Percentiles rank a stretch among this genome's conserved stretches.
Conservation (phyloP, 129 eudicot genomes). For the Escallonia rubra region DNA sequence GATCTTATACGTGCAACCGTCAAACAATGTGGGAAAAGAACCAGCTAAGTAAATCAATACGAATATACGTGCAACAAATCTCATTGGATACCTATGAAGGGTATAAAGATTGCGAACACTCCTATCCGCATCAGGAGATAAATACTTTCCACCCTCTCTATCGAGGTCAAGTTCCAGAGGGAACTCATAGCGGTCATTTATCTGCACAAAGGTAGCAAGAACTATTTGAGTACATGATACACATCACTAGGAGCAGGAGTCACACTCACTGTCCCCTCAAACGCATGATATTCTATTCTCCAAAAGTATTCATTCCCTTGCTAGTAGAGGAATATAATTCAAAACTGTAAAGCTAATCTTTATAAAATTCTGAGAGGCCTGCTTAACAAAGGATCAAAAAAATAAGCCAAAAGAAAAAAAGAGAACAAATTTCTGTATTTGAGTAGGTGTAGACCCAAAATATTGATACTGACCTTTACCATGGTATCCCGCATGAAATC, state of each 20-base stretch:
- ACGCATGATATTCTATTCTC: neutral
- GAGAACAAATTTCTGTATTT: no score
- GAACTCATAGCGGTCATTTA: constrained; percentile 92
- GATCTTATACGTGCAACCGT: no score
- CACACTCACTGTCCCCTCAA: no score
- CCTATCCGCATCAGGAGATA: constrained; percentile 90
- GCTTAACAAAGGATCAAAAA: no score
- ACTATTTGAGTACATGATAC: neutral
- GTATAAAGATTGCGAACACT: constrained; percentile 88
- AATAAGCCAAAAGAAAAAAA: neutral
- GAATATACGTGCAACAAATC: neutral
- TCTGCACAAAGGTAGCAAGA: constrained; percentile 39
- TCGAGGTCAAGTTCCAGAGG: constrained; percentile 98
- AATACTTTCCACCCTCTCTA: constrained; percentile 78
- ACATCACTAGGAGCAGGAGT: no score
- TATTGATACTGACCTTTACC: constrained; percentile 53
- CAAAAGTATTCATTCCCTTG: neutral
- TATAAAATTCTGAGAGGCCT: no score
- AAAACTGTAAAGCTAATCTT: neutral
- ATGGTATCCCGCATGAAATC: constrained; percentile 80
- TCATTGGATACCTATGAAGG: constrained; percentile 67
- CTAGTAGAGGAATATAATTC: neutral
- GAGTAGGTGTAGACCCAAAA: neutral
- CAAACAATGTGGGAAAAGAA: no score
- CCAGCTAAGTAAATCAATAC: no score